A percentile compares a stretch with the other conserved stretches of the same genome.
Evolutionary conservation across 225 moss, liverwort and hornwort species (phyloP).

Genomic region (Takakia lepidozioides): DNA sequence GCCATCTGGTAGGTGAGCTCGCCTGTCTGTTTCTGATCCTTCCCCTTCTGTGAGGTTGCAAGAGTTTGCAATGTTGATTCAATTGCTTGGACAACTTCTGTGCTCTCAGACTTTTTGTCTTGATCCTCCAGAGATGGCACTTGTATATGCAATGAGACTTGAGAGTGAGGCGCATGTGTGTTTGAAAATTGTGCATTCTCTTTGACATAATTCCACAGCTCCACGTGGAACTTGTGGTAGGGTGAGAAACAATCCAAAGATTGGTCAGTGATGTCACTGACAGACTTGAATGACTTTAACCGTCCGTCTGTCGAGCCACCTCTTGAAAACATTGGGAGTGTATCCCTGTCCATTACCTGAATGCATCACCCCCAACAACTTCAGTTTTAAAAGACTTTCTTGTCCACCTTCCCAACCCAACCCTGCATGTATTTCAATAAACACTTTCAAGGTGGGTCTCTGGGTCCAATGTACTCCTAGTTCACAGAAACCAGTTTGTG

Average conservation of each 20-base stretch:
- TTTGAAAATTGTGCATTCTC: constrained; percentile 19
- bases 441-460: no score
- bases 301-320: constrained; percentile 8
- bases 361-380: neutral
- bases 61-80: constrained; percentile 32
- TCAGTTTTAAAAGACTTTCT: no score
- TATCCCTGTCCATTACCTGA: constrained; percentile 34
- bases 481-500: no score
- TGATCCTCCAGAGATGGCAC: constrained; percentile 49
- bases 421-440: no score
- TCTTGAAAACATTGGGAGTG: constrained; percentile 44
- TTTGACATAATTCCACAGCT: constrained; percentile 26
- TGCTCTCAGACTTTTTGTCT: constrained; percentile 42
- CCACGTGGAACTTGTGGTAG: constrained; percentile 34
- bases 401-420: no score
- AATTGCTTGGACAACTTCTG: constrained; percentile 41
- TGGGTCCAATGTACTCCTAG: no score
- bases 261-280: neutral
- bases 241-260: constrained; percentile 25
- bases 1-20: constrained; percentile 11
- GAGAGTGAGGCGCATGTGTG: constrained; percentile 17
- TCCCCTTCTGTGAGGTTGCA: constrained; percentile 32
- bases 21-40: constrained; percentile 27
- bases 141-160: constrained; percentile 24
- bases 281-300: constrained; percentile 4